Percentiles rank a stretch among this genome's conserved stretches.
Evolutionary conservation across 83 land plant species (phyloP).

Genomic region (Isoetes engelmannii): DNA sequence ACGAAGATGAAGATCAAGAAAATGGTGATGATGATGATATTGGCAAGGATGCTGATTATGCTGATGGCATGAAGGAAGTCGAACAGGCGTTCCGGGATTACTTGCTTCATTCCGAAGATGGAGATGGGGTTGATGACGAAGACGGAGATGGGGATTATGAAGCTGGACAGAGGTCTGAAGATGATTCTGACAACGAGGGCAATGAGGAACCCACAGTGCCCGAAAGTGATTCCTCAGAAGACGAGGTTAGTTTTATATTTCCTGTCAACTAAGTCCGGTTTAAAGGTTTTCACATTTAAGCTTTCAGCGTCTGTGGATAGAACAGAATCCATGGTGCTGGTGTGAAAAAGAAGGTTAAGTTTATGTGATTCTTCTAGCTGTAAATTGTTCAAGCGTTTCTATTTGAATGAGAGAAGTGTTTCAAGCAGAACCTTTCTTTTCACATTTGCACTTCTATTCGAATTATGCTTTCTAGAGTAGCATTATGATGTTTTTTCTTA

Average conservation of each 20-base stretch:
- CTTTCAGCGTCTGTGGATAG: not conserved
- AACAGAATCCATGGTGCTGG: not conserved
- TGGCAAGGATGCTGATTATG: conserved; percentile 7
- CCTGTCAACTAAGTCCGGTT: not conserved
- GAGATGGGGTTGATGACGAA: conserved; percentile 13
- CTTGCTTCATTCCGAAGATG: conserved; percentile 14
- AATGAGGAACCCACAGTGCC: not conserved
- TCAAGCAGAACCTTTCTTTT: not conserved
- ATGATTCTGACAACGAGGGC: conserved; percentile 1
- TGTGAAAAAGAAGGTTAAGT: not conserved
- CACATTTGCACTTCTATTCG: not conserved
- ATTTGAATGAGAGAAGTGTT: not conserved
- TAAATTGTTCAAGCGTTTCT: not conserved
- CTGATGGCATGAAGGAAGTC: conserved; percentile 8
- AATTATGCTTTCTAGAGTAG: not conserved
- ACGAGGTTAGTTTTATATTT: conserved; percentile 48
- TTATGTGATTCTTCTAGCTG: not conserved
- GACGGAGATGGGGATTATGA: conserved; percentile 11
- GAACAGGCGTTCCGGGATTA: conserved; percentile 35
- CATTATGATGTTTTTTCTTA: not conserved
- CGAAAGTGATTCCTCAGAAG: conserved; percentile 48
- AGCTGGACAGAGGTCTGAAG: not conserved
- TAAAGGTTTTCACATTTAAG: not conserved
- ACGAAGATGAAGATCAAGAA: conserved; percentile 14
- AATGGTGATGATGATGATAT: conserved; percentile 8